Conservation (phyloP, 2,329 filamentous ascomycete genomes). For the Chlorencoelia australis region DNA sequence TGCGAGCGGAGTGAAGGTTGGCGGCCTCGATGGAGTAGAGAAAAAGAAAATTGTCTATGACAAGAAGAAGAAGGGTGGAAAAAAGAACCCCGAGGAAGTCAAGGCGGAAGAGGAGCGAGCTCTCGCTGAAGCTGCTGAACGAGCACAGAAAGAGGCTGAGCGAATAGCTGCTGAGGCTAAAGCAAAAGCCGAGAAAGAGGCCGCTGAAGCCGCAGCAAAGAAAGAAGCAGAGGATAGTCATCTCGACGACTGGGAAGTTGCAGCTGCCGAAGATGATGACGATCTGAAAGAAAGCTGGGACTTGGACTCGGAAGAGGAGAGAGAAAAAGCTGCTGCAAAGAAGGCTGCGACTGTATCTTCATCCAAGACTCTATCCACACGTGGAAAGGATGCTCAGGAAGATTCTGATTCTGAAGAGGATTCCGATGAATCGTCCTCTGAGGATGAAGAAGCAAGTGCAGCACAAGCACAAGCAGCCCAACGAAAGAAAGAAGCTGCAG, state of each 20-base stretch:
- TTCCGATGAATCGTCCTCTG: conserved; percentile 35
- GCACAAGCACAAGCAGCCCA: conserved; percentile 61
- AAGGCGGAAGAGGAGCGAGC: conserved; percentile 69
- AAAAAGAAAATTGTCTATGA: conserved; percentile 67
- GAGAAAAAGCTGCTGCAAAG: conserved; percentile 30
- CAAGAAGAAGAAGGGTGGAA: conserved; percentile 64
- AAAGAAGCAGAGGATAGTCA: conserved; percentile 48
- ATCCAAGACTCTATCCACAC: conserved; percentile 14
- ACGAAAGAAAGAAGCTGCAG: conserved; percentile 79
- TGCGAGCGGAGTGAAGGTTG: conserved; percentile 65
- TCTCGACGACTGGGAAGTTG: conserved; percentile 77
- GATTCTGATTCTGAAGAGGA: conserved; percentile 54
- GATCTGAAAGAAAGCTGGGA: conserved; percentile 95
- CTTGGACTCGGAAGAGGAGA: conserved; percentile 64
- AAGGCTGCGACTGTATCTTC: conserved; percentile 19
- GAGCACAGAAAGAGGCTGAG: conserved; percentile 59
- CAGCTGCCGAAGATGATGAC: conserved; percentile 64
- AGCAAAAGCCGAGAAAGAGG: conserved; percentile 49
- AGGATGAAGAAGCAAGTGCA: conserved; percentile 69
- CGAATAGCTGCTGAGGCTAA: conserved; percentile 52
- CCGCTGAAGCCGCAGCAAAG: conserved; percentile 43
- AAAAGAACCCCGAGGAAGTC: conserved; percentile 37
- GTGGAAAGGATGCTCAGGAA: conserved; percentile 30
- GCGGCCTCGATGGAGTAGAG: conserved; percentile 42
- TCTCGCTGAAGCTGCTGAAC: conserved; percentile 68